Base-by-base conservation (phyloP, 768 basidiomycete genomes). In the Filobasidium wieringae region DNA sequence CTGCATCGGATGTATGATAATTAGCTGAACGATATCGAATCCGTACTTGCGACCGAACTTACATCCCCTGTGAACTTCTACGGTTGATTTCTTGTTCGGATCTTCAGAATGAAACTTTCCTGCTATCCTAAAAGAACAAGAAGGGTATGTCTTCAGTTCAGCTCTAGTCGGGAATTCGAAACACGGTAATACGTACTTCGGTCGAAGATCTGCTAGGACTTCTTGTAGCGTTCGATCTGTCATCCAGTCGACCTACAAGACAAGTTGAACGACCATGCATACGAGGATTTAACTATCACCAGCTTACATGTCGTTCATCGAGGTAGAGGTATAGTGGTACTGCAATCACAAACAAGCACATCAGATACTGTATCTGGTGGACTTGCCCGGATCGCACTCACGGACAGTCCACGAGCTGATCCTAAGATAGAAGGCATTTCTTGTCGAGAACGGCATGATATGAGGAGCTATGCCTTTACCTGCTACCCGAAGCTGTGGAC, bases 1-100 rank as follows among this genome's bases (percentile, higher is more conserved):
- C 90, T 92, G 69, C 33, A 53, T 56, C 56, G 55, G 26, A 15
- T 26, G 52, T 51, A 29, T 41, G 4, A 49, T 39, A 12, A 40
- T 19, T 40, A 49, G 8, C 17, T 22, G 19, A 7, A 29, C 14
- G 29, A 41, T 40, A 36, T 22, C 14, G 9, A n/a, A n/a, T 31
- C n/a, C n/a, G 30, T 8, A n/a, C n/a, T n/a, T n/a, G 39, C 22
- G 8, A 30, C 30, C 19, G n/a, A n/a, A 63, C 79, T 41, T 62
- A 88, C 90, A 86, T 74, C 89, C 89, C 72, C 88, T 78, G 70
- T 88, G 82, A 1, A 88, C 88, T 59, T 89, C 87, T 0, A 91
- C 82, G 2, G 82, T 81, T 2, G 83, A 80, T 66, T 81, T 84
- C 76, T 84, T 82, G 15, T 50, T 50, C 0, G 34, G 51, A 47